A percentile compares a stretch with the other conserved stretches of the same genome.
Conservation (phyloP, 164 flowering plant species). For the Chimonanthus salicifolius region DNA sequence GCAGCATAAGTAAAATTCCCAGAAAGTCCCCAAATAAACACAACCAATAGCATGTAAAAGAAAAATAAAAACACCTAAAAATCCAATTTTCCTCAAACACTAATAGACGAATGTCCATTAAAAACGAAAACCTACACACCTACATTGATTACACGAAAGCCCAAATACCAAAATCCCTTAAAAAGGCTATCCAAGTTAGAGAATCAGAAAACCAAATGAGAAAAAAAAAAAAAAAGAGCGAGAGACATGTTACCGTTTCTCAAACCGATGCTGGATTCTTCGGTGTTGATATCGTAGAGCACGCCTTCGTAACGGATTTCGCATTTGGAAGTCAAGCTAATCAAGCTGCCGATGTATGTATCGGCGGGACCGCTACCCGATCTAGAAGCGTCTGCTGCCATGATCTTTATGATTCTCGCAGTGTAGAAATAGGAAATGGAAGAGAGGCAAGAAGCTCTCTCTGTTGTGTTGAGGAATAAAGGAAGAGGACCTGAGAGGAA, state of each 20-base stretch:
- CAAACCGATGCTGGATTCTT: constrained; percentile 85
- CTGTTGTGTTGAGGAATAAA: background rate
- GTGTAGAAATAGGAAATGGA: background rate
- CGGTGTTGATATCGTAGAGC: constrained; percentile 79
- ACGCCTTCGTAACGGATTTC: constrained; percentile 92
- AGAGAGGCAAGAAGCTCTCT: background rate
- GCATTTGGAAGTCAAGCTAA: constrained; percentile 84
- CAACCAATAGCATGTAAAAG: background rate
- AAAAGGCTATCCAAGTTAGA: background rate
- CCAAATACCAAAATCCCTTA: constrained; percentile 3
- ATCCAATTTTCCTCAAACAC: background rate
- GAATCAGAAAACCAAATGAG: constrained; percentile 1
- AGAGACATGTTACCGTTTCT: constrained; percentile 33
- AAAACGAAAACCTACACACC: constrained; percentile 5
- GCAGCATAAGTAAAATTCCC: background rate
- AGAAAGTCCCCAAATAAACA: background rate
- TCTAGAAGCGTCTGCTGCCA: constrained; percentile 59
- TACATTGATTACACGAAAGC: constrained; percentile 4
- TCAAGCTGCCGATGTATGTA: constrained; percentile 90
- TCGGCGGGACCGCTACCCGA: constrained; percentile 54
- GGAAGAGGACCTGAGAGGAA: background rate
- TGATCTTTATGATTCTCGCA: constrained; percentile 12
- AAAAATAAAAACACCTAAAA: background rate
- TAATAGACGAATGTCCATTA: background rate
- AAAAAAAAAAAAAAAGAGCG: background rate